phyloP scores from a whole-genome alignment of 805 yeast species.

The Suhomyces vadensis region DNA sequence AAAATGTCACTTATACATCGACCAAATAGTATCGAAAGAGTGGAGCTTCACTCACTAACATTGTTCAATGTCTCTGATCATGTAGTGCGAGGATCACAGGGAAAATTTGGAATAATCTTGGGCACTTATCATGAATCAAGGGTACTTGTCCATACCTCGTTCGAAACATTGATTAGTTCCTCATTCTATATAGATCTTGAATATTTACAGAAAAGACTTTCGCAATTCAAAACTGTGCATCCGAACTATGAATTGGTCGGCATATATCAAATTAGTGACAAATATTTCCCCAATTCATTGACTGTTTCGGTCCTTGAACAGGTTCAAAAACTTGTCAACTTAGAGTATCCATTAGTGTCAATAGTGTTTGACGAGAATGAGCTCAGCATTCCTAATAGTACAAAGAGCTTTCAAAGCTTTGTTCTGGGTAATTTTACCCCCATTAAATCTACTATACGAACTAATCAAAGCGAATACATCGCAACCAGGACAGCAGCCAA shows the following conservation, averaged over 20 bases:
- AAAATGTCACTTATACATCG: neutral
- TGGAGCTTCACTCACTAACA: conserved; percentile 24
- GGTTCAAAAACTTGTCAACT: neutral
- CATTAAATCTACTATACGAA: conserved; percentile 18
- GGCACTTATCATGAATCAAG: conserved; percentile 19
- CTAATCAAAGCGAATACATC: conserved; percentile 34
- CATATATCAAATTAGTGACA: conserved; percentile 23
- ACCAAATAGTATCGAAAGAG: conserved; percentile 4
- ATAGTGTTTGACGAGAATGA: conserved; percentile 8
- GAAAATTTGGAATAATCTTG: conserved; percentile 29
- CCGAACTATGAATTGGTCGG: conserved; percentile 34
- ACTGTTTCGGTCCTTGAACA: conserved; percentile 5
- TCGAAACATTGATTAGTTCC: conserved; percentile 26
- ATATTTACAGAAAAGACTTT: conserved; percentile 26
- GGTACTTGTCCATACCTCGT: conserved; percentile 25
- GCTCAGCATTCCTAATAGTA: neutral
- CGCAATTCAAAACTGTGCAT: conserved; percentile 28
- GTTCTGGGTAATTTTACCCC: neutral
- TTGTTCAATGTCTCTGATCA: conserved; percentile 34
- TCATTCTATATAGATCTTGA: conserved; percentile 21
- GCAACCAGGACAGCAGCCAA: conserved; percentile 34
- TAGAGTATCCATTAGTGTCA: conserved; percentile 9
- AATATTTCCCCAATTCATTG: conserved; percentile 2
- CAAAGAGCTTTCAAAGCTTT: neutral
- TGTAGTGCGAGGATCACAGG: conserved; percentile 20